Base-by-base conservation (phyloP, 1,139 yeast species). In the Lodderomyces metapsilosis region DNA sequence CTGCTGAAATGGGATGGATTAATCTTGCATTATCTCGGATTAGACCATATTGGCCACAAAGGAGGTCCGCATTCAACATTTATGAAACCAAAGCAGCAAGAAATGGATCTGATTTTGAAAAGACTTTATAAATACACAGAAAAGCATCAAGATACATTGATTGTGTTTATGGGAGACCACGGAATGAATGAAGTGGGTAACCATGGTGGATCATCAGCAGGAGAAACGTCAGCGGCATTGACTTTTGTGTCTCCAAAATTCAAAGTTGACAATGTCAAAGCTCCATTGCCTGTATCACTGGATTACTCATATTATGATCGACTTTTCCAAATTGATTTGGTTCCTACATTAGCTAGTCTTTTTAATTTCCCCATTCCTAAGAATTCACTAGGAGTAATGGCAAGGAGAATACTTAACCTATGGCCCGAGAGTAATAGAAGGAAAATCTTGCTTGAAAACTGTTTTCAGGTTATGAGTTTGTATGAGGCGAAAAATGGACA, bases 21-120 rank as follows among this genome's bases (percentile, higher is more conserved):
- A 47, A 85, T 94, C 38, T 66, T 94, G 40, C 98, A 94, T 58
- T 94, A 92, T 56, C 68, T 94, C 20, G 99, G 98, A 0, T 67
- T 94, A 36, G 98, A 94, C 59, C 98, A 94, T 59, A 94, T 94
- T 52, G 98, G 99, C 1, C 98, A 94, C 60, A 91, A 89, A 57
- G 95, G 96, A 30, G 99, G 98, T 0, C 94, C 98, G 0, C 55
- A 68, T 4, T 88, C 96, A 5, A 64, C 74, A 0, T 83, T 80
- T 52, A 92, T 94, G 98, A 78, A 80, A 2, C 68, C 66, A 0
- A 92, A 92, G 53, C 98, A 89, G 49, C 45, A 44, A 6, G 98
- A 92, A 61, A 88, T 92, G 96, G 97, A 92, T 59, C 52, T 45
- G 0, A 75, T 92, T 2, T 67, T 89, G 6, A 48, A 71, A 40